A percentile compares a stretch with the other conserved stretches of the same genome.
Conservation (phyloP, 768 basidiomycete genomes). For the Hypholoma fasciculare region DNA sequence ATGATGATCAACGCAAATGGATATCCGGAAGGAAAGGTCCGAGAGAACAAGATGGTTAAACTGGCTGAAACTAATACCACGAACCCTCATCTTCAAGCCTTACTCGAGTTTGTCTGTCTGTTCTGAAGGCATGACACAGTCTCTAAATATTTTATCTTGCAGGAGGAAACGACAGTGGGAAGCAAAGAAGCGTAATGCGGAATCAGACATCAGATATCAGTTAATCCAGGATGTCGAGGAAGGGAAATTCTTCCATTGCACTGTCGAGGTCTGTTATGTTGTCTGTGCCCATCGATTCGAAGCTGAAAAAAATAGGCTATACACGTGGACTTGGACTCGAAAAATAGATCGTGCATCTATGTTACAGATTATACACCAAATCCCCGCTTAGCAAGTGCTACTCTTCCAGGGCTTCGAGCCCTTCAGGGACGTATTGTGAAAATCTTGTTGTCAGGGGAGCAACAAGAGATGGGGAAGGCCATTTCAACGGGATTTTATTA, state of each 20-base stretch:
- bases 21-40: conserved; percentile 55
- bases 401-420: conserved; percentile 39
- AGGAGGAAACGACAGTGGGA: conserved; percentile 56
- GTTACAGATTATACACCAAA: conserved; percentile 69
- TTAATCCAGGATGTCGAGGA: conserved; percentile 48
- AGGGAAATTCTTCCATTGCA: conserved; percentile 49
- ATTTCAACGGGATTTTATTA: conserved; percentile 44
- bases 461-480: conserved; percentile 37
- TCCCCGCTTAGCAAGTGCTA: conserved; percentile 34
- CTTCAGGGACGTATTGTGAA: conserved; percentile 53
- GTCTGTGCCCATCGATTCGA: neutral
- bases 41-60: conserved; percentile 41
- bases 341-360: conserved; percentile 40
- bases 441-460: conserved; percentile 50
- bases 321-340: conserved; percentile 32
- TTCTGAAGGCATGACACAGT: neutral
- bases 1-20: conserved; percentile 36
- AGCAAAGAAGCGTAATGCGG: conserved; percentile 23
- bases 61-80: conserved; percentile 41
- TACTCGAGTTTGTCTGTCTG: conserved; percentile 49
- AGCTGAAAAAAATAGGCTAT: conserved; percentile 41
- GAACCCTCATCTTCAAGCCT: conserved; percentile 40
- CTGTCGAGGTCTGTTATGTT: conserved; percentile 51
- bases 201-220: conserved; percentile 38
- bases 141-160: neutral